Evolutionary conservation across 768 basidiomycete species (phyloP), one percentile per base, ranked within the genome.

Genomic region (Termitomyces titanicus): DNA sequence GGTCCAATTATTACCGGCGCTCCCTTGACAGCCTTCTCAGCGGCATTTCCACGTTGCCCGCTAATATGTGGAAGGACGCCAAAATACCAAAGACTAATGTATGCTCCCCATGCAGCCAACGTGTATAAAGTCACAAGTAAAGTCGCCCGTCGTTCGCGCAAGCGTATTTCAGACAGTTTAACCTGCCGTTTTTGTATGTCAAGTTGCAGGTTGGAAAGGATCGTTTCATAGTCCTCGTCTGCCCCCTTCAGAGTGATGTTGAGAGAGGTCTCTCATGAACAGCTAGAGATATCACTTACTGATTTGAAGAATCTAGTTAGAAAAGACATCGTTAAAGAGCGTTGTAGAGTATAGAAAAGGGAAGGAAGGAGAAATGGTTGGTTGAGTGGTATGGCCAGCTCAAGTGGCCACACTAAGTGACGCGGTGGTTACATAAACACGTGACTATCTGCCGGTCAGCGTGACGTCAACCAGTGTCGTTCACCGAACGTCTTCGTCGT

Each of bases 101-200:
- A 92, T 18, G 75, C 74, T 47, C 82, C 76, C 92, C 92, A 94
- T 49, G 73, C 69, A 5, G 84, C 82, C 63, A 94, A 69, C 1
- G 90, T 85, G 67, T 92, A 94, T 2, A 92, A 66, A 0, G 94
- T 92, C 47, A 86, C 84, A 43, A 88, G 75, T 48, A 92, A 75
- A 18, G 88, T 89, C 1, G 91, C 78, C 9, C 92, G 79, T 29
- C 90, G 82, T 70, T 96, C 92, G 39, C 93, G 83, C 52, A 91
- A 72, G n/a, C 90, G 84, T 60, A 96, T 89, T 66, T 92, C 92
- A 1, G 87, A 83, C 15, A 94, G 81, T 55, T 81, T 79, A 39
- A 81, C 76, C 70, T 90, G 86, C 13, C 88, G 83, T 57, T 86
- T 84, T 64, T 84, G 80, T 53, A 94, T 87, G 64, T 88, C 82